These are phyloP conservation scores for Diaporthe velutina DNA, from an alignment of 2,329 filamentous ascomycete genomes.

Conservation along the genomic window DNA sequence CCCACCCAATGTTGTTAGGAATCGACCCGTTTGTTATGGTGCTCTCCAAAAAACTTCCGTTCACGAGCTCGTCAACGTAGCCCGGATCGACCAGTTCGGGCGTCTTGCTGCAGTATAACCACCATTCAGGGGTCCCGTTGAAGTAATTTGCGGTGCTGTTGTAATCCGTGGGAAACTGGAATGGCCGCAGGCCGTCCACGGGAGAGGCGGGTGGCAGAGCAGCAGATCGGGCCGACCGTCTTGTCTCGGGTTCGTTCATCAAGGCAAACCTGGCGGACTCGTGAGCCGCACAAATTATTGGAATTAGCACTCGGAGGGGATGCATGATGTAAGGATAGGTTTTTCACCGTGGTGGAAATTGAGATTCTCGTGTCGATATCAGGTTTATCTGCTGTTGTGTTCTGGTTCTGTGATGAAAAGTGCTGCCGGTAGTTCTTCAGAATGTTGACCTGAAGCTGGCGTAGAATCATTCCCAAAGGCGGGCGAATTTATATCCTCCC, in stretches of 20 bases:
- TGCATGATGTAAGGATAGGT: not conserved
- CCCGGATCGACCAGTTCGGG: not conserved
- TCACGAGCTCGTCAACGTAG: not conserved
- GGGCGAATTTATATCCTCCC: not conserved
- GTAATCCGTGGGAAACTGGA: not conserved
- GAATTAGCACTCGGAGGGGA: not conserved
- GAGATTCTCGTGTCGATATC: not conserved
- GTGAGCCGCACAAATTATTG: not conserved
- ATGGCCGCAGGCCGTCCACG: not conserved
- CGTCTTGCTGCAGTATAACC: not conserved
- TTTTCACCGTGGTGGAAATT: not conserved
- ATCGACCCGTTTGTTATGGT: not conserved
- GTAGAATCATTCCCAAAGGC: not conserved
- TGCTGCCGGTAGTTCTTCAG: not conserved
- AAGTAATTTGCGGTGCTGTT: not conserved
- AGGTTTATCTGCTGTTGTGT: not conserved
- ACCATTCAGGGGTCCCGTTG: not conserved
- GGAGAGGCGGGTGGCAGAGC: not conserved
- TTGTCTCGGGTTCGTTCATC: not conserved
- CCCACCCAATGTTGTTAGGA: not conserved
- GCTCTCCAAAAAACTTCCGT: not conserved
- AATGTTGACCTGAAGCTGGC: rapidly evolving
- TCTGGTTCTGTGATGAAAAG: not conserved
- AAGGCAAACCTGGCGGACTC: not conserved
- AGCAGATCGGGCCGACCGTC: no score